Evolutionary conservation across 2,329 filamentous ascomycete genomes (phyloP).

Genomic region (Arthrobotrys megalospora): DNA sequence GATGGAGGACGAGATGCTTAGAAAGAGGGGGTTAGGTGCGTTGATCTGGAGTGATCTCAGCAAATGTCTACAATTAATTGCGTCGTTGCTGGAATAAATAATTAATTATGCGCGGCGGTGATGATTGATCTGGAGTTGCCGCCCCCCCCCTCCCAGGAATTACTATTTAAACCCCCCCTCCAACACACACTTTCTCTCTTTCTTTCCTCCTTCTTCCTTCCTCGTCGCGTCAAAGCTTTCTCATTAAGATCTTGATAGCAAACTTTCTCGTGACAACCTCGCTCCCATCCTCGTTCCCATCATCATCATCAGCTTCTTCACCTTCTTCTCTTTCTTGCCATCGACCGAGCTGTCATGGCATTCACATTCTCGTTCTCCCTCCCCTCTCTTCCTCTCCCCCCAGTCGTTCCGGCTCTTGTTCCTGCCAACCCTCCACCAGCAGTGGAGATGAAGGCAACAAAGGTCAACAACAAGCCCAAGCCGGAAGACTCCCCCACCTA

Average conservation of each 20-base stretch:
- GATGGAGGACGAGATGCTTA: neutral
- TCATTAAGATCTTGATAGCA: conserved; percentile 2
- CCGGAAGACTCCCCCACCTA: neutral
- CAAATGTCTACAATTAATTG: neutral
- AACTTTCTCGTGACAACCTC: neutral
- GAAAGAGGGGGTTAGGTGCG: neutral
- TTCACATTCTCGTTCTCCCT: neutral
- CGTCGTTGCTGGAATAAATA: neutral
- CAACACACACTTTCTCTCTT: neutral
- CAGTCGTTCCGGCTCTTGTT: neutral
- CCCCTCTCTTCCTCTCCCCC: neutral
- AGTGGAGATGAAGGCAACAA: conserved; percentile 15
- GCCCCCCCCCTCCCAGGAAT: neutral
- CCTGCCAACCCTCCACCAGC: neutral
- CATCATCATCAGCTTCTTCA: conserved; percentile 8
- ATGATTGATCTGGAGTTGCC: neutral
- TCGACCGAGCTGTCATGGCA: conserved; percentile 6
- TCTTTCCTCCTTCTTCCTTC: conserved; percentile 22
- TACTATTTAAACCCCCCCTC: conserved; percentile 19
- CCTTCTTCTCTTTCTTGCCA: conserved; percentile 1
- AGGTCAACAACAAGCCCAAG: neutral
- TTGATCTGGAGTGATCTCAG: neutral
- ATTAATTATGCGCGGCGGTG: neutral
- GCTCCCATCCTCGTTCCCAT: neutral
- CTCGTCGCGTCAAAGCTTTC: conserved; percentile 23